Evolutionary conservation across 768 basidiomycete genomes (phyloP).

Genomic region (Naganishia randhawae): DNA sequence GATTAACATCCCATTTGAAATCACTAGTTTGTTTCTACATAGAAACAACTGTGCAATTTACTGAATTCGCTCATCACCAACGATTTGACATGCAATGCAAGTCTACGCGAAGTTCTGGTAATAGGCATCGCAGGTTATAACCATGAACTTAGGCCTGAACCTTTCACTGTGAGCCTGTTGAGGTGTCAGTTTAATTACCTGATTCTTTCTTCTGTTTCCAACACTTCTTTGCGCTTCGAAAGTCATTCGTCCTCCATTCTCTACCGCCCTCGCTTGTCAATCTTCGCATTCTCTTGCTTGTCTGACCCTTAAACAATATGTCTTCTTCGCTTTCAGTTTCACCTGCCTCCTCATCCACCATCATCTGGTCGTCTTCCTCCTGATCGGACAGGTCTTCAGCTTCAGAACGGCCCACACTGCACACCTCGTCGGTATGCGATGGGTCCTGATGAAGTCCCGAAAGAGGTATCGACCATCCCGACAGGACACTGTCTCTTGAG

Average conservation of each 20-base stretch:
- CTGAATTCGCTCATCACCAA: no score
- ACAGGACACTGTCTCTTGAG: constrained; percentile 45
- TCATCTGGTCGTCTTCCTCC: constrained; percentile 23
- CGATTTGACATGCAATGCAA: no score
- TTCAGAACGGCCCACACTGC: constrained; percentile 31
- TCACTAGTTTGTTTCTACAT: background rate
- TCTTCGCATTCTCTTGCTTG: background rate
- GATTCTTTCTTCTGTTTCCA: background rate
- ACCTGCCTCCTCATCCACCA: constrained; percentile 22
- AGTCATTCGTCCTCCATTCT: background rate
- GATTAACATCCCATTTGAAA: background rate
- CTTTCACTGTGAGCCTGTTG: background rate
- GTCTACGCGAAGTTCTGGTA: no score
- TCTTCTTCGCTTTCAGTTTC: constrained; percentile 37
- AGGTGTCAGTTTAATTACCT: background rate
- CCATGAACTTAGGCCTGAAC: background rate
- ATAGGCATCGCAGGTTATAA: background rate
- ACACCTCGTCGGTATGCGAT: constrained; percentile 40
- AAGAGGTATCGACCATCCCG: constrained; percentile 40
- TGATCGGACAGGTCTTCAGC: constrained; percentile 29
- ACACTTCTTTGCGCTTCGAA: background rate
- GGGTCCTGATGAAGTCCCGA: constrained; percentile 31
- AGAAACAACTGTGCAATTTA: background rate
- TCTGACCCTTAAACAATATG: background rate
- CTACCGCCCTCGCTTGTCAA: background rate